phyloP scores from a whole-genome alignment of 768 basidiomycete species.

The Gymnopilus dilepis region DNA sequence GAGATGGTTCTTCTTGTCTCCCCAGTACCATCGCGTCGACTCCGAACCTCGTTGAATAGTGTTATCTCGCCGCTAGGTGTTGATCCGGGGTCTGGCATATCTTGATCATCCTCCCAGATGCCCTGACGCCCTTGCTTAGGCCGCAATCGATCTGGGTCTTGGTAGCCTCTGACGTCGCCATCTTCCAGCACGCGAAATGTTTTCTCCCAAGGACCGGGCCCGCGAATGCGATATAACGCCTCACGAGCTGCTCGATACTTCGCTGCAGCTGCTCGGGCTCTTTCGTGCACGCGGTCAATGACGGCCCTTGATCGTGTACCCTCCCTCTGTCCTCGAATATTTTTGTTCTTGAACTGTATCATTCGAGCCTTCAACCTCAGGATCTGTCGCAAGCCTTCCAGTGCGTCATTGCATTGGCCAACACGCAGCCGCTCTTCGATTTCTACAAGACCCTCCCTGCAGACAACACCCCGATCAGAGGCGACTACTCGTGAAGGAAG shows the following conservation, averaged over 20 bases:
- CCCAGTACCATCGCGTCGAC: not conserved
- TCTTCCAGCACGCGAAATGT: slow-evolving; percentile 7
- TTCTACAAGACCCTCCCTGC: slow-evolving; percentile 6
- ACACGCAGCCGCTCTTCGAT: slow-evolving; percentile 13
- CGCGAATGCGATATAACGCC: slow-evolving; percentile 9
- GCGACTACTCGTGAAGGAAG: slow-evolving; percentile 10
- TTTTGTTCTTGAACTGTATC: slow-evolving; percentile 15
- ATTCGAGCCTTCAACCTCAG: too few species aligned
- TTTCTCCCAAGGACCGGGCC: slow-evolving; percentile 10
- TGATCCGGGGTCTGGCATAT: not conserved
- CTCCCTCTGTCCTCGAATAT: slow-evolving; percentile 13
- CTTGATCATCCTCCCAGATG: slow-evolving; percentile 12
- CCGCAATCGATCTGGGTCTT: slow-evolving; percentile 11
- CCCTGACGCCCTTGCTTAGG: not conserved
- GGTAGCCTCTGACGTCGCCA: slow-evolving; percentile 10
- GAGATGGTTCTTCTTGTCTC: slow-evolving; percentile 10
- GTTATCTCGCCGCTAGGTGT: not conserved
- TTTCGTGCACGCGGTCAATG: slow-evolving; percentile 18
- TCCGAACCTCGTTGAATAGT: slow-evolving; percentile 2
- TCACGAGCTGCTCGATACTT: slow-evolving; percentile 17
- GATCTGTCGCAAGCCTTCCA: slow-evolving; percentile 4
- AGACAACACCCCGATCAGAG: not conserved
- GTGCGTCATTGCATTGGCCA: slow-evolving; percentile 15
- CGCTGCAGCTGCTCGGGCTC: slow-evolving; percentile 5
- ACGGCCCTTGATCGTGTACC: slow-evolving; percentile 8